A percentile compares a stretch with the other conserved stretches of the same genome.
phyloP scores from a whole-genome alignment of 1,139 yeast species.

The Tardiomyces depauwii region DNA sequence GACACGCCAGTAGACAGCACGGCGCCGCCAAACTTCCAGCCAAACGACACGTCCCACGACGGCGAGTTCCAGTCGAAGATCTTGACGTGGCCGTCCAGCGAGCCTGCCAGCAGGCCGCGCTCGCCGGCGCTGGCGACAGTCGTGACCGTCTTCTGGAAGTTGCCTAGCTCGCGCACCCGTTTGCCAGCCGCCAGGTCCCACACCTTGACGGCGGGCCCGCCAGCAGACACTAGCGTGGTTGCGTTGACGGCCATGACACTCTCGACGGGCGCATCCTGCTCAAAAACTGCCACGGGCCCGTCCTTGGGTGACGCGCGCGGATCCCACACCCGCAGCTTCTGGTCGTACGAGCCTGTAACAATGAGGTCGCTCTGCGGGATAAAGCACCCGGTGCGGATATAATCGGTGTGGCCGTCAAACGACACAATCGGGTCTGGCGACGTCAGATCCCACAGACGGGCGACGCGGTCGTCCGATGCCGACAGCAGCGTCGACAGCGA shows the following conservation, averaged over 20 bases:
- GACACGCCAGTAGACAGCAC: slow-evolving; percentile 84
- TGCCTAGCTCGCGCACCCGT: slow-evolving; percentile 50
- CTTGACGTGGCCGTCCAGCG: slow-evolving; percentile 94
- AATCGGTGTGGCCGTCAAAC: slow-evolving; percentile 75
- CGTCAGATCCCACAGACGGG: slow-evolving; percentile 74
- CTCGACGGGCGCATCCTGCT: slow-evolving; percentile 76
- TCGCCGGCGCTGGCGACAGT: slow-evolving; percentile 56
- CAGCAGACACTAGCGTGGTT: slow-evolving; percentile 73
- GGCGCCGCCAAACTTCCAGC: slow-evolving; percentile 96
- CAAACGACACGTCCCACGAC: slow-evolving; percentile 83
- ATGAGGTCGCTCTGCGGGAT: slow-evolving; percentile 41
- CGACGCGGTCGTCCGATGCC: slow-evolving; percentile 85
- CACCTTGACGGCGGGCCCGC: slow-evolving; percentile 72
- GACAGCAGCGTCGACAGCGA: slow-evolving; percentile 63
- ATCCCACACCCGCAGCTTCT: slow-evolving; percentile 76
- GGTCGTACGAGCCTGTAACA: slow-evolving; percentile 94
- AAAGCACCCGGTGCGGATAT: slow-evolving; percentile 73
- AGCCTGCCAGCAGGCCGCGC: slow-evolving; percentile 79
- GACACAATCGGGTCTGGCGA: slow-evolving; percentile 63
- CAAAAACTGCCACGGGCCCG: slow-evolving; percentile 36
- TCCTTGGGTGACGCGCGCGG: slow-evolving; percentile 42
- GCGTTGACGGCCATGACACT: slow-evolving; percentile 73
- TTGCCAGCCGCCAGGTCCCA: slow-evolving; percentile 86
- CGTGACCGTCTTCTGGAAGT: slow-evolving; percentile 90
- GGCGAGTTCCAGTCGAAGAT: slow-evolving; percentile 71